Evolutionary conservation across 768 basidiomycete genomes (phyloP), one percentile per base, ranked within the genome.

Genomic region (Megacollybia marginata): DNA sequence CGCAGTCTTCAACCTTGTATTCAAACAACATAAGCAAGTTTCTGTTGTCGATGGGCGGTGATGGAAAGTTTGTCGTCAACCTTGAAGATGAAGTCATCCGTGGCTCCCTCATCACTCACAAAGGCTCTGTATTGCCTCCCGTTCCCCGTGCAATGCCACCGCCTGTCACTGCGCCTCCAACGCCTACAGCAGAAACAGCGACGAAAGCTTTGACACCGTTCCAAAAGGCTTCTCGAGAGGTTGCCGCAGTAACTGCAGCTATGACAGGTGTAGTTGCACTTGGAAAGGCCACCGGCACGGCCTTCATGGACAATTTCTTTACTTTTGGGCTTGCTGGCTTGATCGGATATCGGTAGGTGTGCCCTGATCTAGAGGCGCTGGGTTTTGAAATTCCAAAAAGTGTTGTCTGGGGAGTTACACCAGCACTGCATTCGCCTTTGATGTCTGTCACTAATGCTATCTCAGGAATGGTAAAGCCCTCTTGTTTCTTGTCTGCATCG

Each of bases 11-110:
- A 4, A 90, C 88, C 3, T 69, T 93, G 6, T 93, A 93, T 63
- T 93, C 91, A 6, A 93, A 93, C 66, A 93, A 93, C 59, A 83
- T 93, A 54, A 84, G 86, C 34, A 93, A 93, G 62, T 92, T 93
- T 67, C 73, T 93, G 42, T 71, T 92, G 13, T 91, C 90, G 4
- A 78, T 93, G 8, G 82, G 83, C 28, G 75, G 75, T 35, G 76
- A 83, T 42, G 74, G 72, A 42, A 78, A 70, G 43, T 92, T 81
- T 60, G 65, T 64, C 6, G 68, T 93, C 48, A 79, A 92, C 59
- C 71, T 92, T 13, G 76, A 78, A 13, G 91, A 93, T 57, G 91
- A 93, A 66, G 91, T 92, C 38, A 79, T 87, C 51, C 80, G 90
- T 44, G 88, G 90, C 8, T 82, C 90, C 2, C 72, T 92, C 40